Evolutionary conservation across 345 rosid species (phyloP).

Genomic region (Fremontodendron californicum): DNA sequence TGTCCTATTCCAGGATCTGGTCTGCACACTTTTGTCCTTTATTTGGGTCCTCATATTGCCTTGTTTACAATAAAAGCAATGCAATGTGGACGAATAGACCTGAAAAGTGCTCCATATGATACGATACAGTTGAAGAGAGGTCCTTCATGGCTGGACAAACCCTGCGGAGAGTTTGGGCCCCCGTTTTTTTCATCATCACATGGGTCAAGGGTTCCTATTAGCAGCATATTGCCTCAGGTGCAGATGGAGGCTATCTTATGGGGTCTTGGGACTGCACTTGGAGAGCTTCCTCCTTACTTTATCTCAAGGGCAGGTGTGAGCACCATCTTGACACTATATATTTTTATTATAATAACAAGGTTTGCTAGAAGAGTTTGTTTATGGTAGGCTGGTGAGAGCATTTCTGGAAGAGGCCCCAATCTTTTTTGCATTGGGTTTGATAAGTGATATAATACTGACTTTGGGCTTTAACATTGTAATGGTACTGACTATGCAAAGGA

Average conservation of each 20-base stretch:
- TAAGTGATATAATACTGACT: not conserved
- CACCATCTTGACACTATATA: not conserved
- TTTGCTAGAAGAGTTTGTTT: not conserved
- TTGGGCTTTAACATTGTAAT: not conserved
- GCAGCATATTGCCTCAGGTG: conserved; percentile 76
- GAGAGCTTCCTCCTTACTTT: conserved; percentile 99
- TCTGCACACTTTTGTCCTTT: conserved; percentile 95
- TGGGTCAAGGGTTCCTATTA: conserved; percentile 77
- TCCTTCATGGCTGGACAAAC: conserved; percentile 93
- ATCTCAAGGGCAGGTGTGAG: conserved; percentile 89
- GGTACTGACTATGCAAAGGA: not conserved
- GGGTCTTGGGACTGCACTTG: conserved; percentile 99
- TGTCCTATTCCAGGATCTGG: conserved; percentile 71
- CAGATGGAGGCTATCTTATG: conserved; percentile 87
- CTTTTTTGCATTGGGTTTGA: not conserved
- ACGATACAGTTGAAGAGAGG: conserved; percentile 75
- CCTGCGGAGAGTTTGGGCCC: conserved; percentile 79
- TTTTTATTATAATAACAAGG: not conserved
- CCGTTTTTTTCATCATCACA: conserved; percentile 51
- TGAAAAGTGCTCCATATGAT: conserved; percentile 93
- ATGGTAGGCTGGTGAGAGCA: not conserved
- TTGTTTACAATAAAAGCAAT: conserved; percentile 88
- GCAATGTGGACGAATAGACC: conserved; percentile 89
- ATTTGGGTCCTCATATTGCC: conserved; percentile 97
- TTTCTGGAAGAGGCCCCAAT: not conserved